Percentiles rank a stretch among this genome's conserved stretches.
These are phyloP conservation scores for Strobilomyces dryophilus DNA, from an alignment of 768 basidiomycete species.

Conservation along the genomic window DNA sequence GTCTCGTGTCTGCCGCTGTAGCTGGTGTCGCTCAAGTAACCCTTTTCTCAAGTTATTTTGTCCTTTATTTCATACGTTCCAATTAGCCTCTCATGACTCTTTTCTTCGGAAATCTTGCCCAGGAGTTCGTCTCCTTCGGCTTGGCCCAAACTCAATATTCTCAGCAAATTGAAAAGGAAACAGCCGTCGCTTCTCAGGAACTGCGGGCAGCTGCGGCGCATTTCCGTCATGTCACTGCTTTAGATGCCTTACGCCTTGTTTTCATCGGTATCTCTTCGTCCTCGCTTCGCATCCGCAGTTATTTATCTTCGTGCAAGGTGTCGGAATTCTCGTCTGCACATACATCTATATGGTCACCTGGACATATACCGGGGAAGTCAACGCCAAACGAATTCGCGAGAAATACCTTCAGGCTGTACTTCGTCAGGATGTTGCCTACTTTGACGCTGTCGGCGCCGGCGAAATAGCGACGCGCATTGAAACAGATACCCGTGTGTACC, in stretches of 20 bases:
- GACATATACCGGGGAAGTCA: slow-evolving; percentile 61
- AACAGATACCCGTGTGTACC: slow-evolving; percentile 69
- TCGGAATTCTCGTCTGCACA: too few relatives aligned
- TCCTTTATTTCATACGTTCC: too few relatives aligned
- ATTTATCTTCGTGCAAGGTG: too few relatives aligned
- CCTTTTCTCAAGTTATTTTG: too few relatives aligned
- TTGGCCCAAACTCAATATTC: slow-evolving; percentile 7
- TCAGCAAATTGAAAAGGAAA: slow-evolving; percentile 26
- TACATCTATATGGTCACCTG: too few relatives aligned
- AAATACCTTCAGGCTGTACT: slow-evolving; percentile 38
- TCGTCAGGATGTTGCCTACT: slow-evolving; percentile 85
- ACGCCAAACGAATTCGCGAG: slow-evolving; percentile 75
- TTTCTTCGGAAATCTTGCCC: slow-evolving; percentile 61
- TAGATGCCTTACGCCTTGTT: slow-evolving; percentile 36
- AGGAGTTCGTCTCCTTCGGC: slow-evolving; percentile 44
- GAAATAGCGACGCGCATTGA: slow-evolving; percentile 95
- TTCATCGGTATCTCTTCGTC: slow-evolving; percentile 50
- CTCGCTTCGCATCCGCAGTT: background rate
- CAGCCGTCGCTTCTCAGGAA: slow-evolving; percentile 28
- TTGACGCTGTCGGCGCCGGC: slow-evolving; percentile 88
- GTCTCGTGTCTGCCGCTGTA: too few relatives aligned
- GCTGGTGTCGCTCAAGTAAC: too few relatives aligned
- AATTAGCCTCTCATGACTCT: too few relatives aligned
- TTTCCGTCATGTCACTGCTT: slow-evolving; percentile 49
- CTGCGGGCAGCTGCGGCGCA: slow-evolving; percentile 32